phyloP scores from a whole-genome alignment of 495 filamentous ascomycete genomes.

The Aspergillus cavernicola region DNA sequence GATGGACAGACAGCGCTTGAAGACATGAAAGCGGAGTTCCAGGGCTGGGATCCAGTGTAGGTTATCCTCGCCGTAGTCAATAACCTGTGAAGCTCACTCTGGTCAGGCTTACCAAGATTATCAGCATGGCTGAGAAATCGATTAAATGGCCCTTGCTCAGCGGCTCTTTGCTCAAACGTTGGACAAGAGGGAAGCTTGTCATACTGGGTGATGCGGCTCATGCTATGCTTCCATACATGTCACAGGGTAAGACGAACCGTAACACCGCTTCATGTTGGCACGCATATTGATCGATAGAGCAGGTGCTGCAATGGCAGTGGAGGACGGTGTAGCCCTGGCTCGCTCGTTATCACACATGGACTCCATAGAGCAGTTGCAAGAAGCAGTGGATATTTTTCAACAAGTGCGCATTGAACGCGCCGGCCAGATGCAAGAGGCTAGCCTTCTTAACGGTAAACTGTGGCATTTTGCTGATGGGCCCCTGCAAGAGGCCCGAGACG shows the following conservation, averaged over 20 bases:
- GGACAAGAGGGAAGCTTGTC: constrained; percentile 31
- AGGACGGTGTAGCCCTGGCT: constrained; percentile 34
- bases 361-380: constrained; percentile 9
- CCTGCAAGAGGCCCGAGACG: constrained; percentile 38
- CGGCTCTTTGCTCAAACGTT: constrained; percentile 25
- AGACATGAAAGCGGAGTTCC: constrained; percentile 38
- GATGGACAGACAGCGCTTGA: constrained; percentile 31
- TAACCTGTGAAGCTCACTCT: neutral
- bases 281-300: neutral
- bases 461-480: constrained; percentile 47
- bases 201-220: constrained; percentile 50
- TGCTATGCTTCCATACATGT: constrained; percentile 49
- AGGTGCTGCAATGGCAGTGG: constrained; percentile 47
- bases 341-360: constrained; percentile 20
- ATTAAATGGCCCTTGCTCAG: constrained; percentile 42
- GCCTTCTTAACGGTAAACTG: constrained; percentile 32
- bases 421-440: constrained; percentile 33
- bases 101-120: constrained; percentile 31
- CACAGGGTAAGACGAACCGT: constrained; percentile 28
- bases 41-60: constrained; percentile 38
- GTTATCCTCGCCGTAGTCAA: neutral
- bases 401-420: constrained; percentile 25
- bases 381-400: constrained; percentile 24
- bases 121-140: constrained; percentile 33
- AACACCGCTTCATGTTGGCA: neutral